A percentile compares a stretch with the other conserved stretches of the same genome.
These are phyloP conservation scores for Tricholoma flavovirens DNA, from an alignment of 768 basidiomycete genomes.

Conservation along the genomic window DNA sequence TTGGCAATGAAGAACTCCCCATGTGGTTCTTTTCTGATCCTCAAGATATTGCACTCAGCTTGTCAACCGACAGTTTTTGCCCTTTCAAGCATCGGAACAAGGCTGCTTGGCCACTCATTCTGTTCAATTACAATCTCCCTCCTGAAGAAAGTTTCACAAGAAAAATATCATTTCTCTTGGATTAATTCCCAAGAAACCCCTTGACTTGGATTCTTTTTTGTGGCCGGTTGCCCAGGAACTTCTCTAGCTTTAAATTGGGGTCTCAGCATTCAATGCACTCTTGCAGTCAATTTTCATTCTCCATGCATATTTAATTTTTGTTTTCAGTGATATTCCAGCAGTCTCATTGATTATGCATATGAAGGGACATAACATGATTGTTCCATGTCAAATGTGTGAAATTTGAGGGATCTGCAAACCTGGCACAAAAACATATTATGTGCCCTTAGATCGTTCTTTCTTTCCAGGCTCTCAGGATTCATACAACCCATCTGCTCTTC, in stretches of 20 bases:
- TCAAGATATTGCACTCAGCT: constrained; percentile 22
- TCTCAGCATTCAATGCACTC: constrained; percentile 20
- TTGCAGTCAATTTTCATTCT: constrained; percentile 9
- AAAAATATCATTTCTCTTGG: constrained; percentile 28
- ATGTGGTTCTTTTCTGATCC: constrained; percentile 28
- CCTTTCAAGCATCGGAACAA: too few relatives aligned
- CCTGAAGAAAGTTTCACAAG: constrained; percentile 8
- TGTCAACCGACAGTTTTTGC: too few relatives aligned
- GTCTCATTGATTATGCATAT: constrained; percentile 13
- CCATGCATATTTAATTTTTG: constrained; percentile 14
- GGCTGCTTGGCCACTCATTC: too few relatives aligned
- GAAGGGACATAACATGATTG: too few relatives aligned
- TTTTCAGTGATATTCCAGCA: constrained; percentile 20
- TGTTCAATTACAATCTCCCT: constrained; percentile 5
- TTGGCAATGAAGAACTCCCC: constrained; percentile 18
- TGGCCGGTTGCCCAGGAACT: background rate
- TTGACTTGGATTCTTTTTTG: constrained; percentile 7
- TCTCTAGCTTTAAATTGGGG: constrained; percentile 31
- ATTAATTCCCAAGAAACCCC: constrained; percentile 32
- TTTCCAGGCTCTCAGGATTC: background rate
- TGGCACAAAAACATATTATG: constrained; percentile 14
- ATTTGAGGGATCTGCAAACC: too few relatives aligned
- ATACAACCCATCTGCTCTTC: constrained; percentile 23
- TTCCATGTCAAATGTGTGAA: too few relatives aligned
- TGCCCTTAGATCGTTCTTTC: constrained; percentile 12